phyloP scores from a whole-genome alignment of 2,329 filamentous ascomycete species.

The Talaromyces sp. region DNA sequence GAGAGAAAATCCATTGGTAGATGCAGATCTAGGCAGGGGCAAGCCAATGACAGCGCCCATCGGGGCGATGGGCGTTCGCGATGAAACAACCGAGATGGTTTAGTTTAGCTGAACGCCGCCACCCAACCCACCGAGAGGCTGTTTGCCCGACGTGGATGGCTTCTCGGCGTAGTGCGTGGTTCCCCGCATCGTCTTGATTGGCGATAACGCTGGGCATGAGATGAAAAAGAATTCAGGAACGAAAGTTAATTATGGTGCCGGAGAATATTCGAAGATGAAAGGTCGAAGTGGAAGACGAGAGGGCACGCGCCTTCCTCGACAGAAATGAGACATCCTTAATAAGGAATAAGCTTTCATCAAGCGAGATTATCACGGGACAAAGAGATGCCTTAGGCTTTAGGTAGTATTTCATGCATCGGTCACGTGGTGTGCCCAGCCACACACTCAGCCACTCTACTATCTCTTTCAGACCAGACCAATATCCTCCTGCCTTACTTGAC shows the following conservation, averaged over 20 bases:
- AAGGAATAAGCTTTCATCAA: neutral
- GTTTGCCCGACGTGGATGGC: neutral
- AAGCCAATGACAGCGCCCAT: neutral
- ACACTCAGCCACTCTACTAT: slow-evolving; percentile 1
- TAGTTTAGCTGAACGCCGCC: neutral
- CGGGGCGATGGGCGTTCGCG: neutral
- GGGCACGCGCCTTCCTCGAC: neutral
- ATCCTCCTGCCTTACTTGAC: neutral
- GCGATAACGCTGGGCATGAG: neutral
- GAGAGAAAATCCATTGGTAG: neutral
- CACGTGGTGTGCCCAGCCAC: slow-evolving; percentile 2
- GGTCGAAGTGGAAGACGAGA: neutral
- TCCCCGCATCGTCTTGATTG: neutral
- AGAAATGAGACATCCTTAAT: neutral
- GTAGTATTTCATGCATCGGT: neutral
- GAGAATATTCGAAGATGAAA: neutral
- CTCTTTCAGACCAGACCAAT: no score
- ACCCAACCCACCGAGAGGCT: neutral
- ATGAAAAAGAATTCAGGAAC: neutral
- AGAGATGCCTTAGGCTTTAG: neutral
- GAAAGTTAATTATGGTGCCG: neutral
- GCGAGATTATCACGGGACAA: neutral
- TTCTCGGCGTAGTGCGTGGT: neutral
- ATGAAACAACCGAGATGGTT: slow-evolving; percentile 3
- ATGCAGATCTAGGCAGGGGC: slow-evolving; percentile 11